Percentiles rank a stretch among this genome's conserved stretches.
Evolutionary conservation across 202 grass and related monocot species (phyloP).

Genomic region (Schoenoplectus triqueter): DNA sequence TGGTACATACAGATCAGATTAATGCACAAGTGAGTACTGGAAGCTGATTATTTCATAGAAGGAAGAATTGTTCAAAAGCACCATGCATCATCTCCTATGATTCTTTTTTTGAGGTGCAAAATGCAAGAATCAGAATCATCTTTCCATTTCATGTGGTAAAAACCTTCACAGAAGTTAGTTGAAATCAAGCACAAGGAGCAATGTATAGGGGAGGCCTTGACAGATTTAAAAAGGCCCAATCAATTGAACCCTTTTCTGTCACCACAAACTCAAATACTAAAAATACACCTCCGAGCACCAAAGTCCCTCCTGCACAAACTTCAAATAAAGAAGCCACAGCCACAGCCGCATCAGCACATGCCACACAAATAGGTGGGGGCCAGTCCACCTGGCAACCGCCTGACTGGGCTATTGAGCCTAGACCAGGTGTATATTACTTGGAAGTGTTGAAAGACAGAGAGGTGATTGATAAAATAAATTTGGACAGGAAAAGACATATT

Average conservation of each 20-base stretch:
- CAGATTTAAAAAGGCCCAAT: slow-evolving; percentile 90
- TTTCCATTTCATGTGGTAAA: slow-evolving; percentile 2
- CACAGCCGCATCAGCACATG: slow-evolving; percentile 30
- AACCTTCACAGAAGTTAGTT: not conserved
- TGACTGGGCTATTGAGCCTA: slow-evolving; percentile 83
- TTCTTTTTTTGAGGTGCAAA: not conserved
- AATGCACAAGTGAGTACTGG: too few relatives aligned
- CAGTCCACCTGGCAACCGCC: slow-evolving; percentile 88
- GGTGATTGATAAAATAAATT: slow-evolving; percentile 79
- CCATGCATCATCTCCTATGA: too few relatives aligned
- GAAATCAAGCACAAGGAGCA: not conserved
- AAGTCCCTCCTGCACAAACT: not conserved
- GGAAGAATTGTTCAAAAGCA: too few relatives aligned
- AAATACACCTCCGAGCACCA: slow-evolving; percentile 35
- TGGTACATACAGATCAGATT: too few relatives aligned
- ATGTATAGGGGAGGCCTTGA: slow-evolving; percentile 92
- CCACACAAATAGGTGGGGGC: slow-evolving; percentile 75
- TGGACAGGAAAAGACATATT: slow-evolving; percentile 87
- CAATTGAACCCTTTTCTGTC: slow-evolving; percentile 82
- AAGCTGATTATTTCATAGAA: too few relatives aligned
- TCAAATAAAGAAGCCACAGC: not conserved
- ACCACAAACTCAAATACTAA: slow-evolving; percentile 45
- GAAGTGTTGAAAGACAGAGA: slow-evolving; percentile 87
- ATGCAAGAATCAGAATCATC: not conserved
- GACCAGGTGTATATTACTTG: slow-evolving; percentile 79